A percentile compares a stretch with the other conserved stretches of the same genome.
Conservation (phyloP, 768 basidiomycete species). For the Kwoniella sp. region DNA sequence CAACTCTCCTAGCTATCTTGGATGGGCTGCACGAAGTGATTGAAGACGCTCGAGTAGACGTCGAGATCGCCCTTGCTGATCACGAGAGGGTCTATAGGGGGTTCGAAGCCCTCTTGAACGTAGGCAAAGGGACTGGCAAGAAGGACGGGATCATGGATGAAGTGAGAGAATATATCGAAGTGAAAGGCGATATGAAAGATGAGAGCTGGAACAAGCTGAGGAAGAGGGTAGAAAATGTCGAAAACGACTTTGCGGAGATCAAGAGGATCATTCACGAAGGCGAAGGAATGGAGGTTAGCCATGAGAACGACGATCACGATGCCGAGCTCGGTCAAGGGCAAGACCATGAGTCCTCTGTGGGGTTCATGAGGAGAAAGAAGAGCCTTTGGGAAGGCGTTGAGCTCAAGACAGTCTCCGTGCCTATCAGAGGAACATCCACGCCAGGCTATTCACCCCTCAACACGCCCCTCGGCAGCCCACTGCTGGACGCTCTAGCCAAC, state of each 20-base stretch:
- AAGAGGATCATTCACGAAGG: constrained; percentile 44
- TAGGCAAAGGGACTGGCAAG: constrained; percentile 28
- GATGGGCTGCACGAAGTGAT: constrained; percentile 54
- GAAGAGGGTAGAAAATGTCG: constrained; percentile 41
- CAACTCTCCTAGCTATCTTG: constrained; percentile 38
- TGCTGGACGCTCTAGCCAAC: constrained; percentile 4
- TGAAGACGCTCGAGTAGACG: constrained; percentile 55
- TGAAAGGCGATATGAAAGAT: constrained; percentile 25
- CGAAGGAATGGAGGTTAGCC: constrained; percentile 28
- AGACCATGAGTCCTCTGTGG: background rate
- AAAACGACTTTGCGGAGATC: constrained; percentile 45
- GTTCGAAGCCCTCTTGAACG: constrained; percentile 51
- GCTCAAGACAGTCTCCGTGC: constrained; percentile 25
- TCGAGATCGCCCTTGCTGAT: constrained; percentile 55
- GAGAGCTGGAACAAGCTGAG: constrained; percentile 30
- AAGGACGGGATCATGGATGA: constrained; percentile 32
- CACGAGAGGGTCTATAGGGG: constrained; percentile 52
- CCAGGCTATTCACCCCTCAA: constrained; percentile 13
- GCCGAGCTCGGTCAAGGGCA: background rate
- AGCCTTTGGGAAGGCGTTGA: constrained; percentile 28
- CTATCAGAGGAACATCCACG: constrained; percentile 1
- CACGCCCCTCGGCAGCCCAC: constrained; percentile 10
- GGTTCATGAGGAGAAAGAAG: constrained; percentile 6
- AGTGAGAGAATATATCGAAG: constrained; percentile 36
- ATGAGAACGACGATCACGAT: constrained; percentile 4